These are phyloP conservation scores for Lepidium africanum DNA, from an alignment of 345 rosid species.

Conservation along the genomic window DNA sequence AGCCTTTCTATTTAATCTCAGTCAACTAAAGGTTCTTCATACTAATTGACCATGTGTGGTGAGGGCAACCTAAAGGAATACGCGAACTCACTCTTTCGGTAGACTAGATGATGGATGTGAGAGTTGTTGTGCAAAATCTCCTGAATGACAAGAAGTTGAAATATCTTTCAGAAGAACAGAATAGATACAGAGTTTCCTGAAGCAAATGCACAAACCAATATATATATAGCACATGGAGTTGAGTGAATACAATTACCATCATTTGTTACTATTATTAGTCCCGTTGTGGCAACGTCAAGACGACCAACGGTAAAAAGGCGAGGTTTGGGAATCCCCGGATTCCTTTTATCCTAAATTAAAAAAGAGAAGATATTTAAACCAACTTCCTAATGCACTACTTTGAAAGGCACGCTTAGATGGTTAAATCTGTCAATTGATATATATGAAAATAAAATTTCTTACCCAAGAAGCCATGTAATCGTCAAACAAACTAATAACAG, in stretches of 20 bases:
- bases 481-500: slow-evolving; percentile 60
- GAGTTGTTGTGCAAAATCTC: slow-evolving; percentile 80
- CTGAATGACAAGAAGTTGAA: slow-evolving; percentile 31
- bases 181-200: neutral
- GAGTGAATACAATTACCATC: slow-evolving; percentile 47
- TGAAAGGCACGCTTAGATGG: neutral
- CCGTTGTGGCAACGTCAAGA: slow-evolving; percentile 92
- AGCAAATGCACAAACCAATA: neutral
- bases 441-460: slow-evolving; percentile 2
- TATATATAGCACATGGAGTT: neutral
- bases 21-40: neutral
- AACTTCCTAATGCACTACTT: neutral
- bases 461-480: slow-evolving; percentile 76
- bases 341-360: slow-evolving; percentile 47
- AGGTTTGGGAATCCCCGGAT: slow-evolving; percentile 70
- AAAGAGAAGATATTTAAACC: neutral
- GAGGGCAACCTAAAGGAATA: neutral
- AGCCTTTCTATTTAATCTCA: neutral
- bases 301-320: slow-evolving; percentile 95
- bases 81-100: slow-evolving; percentile 64
- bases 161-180: slow-evolving; percentile 1
- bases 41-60: neutral
- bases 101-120: slow-evolving; percentile 89
- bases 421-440: neutral
- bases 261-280: slow-evolving; percentile 79